Conservation (phyloP, 2,329 filamentous ascomycete species). For the Ophiostoma tasmaniense region DNA sequence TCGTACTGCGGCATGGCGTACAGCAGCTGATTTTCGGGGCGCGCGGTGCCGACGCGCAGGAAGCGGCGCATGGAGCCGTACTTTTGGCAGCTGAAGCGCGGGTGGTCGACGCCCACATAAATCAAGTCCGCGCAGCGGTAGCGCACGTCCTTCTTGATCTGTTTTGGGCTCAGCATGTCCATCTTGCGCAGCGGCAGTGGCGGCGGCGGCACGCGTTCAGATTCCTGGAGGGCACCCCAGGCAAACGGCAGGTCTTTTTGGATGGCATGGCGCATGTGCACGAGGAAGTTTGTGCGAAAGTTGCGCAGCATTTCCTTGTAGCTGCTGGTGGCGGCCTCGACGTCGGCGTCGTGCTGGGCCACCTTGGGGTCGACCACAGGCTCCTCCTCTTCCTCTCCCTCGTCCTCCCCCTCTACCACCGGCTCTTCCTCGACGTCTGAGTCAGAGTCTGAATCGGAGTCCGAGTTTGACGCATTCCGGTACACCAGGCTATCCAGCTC, state of each 20-base stretch:
- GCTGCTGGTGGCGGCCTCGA: not conserved
- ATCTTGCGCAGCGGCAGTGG: slow-evolving; percentile 1
- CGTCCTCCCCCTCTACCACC: no score
- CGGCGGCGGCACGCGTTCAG: not conserved
- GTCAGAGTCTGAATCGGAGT: not conserved
- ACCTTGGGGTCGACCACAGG: not conserved
- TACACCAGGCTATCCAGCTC: not conserved
- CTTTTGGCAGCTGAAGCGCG: not conserved
- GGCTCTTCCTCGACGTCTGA: not conserved
- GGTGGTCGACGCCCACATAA: not conserved
- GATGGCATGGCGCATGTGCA: slow-evolving; percentile 11
- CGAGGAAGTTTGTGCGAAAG: slow-evolving; percentile 18
- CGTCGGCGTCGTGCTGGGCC: not conserved
- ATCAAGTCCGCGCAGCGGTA: no score
- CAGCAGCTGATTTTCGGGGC: not conserved
- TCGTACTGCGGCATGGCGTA: not conserved
- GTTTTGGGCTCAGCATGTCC: not conserved
- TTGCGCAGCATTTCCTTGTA: not conserved
- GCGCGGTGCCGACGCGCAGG: not conserved
- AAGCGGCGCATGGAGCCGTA: not conserved
- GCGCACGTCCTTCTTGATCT: not conserved
- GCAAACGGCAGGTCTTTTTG: not conserved
- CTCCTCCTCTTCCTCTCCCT: not conserved
- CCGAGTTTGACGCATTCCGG: not conserved
- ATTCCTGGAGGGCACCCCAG: not conserved